These are phyloP conservation scores for Heritiera fomes DNA, from an alignment of 345 rosid genomes.

Conservation along the genomic window DNA sequence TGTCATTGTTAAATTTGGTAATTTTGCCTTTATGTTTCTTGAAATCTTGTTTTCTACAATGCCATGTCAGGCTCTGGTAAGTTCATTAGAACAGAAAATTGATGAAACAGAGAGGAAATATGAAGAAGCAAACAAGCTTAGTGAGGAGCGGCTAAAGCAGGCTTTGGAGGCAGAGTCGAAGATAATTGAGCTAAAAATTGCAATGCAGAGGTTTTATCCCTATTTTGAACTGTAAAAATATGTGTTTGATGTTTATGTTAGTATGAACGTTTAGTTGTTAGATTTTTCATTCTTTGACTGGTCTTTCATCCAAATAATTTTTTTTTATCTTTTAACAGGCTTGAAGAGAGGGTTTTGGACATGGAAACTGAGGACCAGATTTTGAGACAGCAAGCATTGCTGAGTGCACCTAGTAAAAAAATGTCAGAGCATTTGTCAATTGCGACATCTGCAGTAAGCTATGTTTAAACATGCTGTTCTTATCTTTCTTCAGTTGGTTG, in stretches of 20 bases:
- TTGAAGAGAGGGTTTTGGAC: slow-evolving; percentile 80
- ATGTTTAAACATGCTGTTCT: slow-evolving; percentile 12
- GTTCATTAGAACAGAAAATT: slow-evolving; percentile 70
- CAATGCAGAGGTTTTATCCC: slow-evolving; percentile 65
- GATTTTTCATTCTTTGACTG: slow-evolving; percentile 18
- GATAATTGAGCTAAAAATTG: slow-evolving; percentile 80
- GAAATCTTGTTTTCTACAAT: background rate
- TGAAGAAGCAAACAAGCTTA: slow-evolving; percentile 69
- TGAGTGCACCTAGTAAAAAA: slow-evolving; percentile 52
- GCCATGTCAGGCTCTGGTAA: slow-evolving; percentile 52
- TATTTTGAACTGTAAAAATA: background rate
- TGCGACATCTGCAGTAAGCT: slow-evolving; percentile 47
- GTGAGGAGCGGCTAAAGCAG: slow-evolving; percentile 83
- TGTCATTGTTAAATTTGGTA: background rate
- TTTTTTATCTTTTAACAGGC: slow-evolving; percentile 42
- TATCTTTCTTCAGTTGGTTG: background rate
- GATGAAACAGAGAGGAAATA: slow-evolving; percentile 83
- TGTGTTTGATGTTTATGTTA: background rate
- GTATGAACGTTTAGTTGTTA: background rate
- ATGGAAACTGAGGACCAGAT: slow-evolving; percentile 78
- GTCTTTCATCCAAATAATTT: slow-evolving; percentile 12
- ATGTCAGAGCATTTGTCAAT: slow-evolving; percentile 58
- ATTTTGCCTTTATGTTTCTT: slow-evolving; percentile 3
- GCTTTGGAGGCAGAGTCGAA: slow-evolving; percentile 77
- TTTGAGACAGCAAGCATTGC: slow-evolving; percentile 62